phyloP scores from a whole-genome alignment of 2,329 filamentous ascomycete species.

The Spiromastix sp. region DNA sequence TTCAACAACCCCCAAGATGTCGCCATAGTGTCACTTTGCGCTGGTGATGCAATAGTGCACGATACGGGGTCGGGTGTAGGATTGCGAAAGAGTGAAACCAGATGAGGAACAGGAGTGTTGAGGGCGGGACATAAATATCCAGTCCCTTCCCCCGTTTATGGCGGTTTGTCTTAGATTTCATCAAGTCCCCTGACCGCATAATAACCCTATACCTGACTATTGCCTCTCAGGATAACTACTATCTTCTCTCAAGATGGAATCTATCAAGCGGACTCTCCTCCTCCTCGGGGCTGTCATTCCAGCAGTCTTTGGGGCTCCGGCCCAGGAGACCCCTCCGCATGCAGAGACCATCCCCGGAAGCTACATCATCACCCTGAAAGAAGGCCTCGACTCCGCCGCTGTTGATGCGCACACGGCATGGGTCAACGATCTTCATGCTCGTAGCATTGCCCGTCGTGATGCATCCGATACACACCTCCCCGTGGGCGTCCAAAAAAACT shows the following conservation, averaged over 20 bases:
- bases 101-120: too few species aligned
- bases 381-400: not conserved
- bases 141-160: too few species aligned
- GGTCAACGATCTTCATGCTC: not conserved
- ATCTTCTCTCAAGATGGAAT: not conserved
- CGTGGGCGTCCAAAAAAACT: not conserved
- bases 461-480: not conserved
- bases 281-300: conserved; percentile 3
- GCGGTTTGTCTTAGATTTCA: too few species aligned
- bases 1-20: too few species aligned
- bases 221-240: not conserved
- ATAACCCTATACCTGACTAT: too few species aligned
- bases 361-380: conserved; percentile 5
- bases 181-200: too few species aligned
- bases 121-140: too few species aligned
- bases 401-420: conserved; percentile 3
- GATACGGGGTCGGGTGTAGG: too few species aligned
- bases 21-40: too few species aligned
- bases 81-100: too few species aligned
- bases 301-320: conserved; percentile 7
- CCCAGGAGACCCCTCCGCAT: not conserved
- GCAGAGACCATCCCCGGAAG: not conserved
- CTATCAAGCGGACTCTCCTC: not conserved
- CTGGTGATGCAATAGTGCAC: too few species aligned
- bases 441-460: not conserved